Evolutionary conservation across 1,284 basidiomycete genomes (phyloP).

Genomic region (Puccinia novopanici): DNA sequence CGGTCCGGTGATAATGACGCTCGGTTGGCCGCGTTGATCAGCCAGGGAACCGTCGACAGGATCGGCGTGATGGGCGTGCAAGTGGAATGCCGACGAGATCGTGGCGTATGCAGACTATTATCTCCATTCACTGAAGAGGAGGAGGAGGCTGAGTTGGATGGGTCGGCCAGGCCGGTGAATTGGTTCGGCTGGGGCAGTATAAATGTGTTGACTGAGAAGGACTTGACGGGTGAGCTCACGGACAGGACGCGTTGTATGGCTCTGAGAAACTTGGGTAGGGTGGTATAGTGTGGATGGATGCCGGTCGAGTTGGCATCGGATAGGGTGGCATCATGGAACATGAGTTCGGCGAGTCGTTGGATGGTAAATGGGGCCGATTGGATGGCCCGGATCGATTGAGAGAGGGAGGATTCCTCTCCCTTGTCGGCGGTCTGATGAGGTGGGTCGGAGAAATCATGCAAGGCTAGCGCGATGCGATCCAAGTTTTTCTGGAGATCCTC

Average conservation of each 20-base stretch:
- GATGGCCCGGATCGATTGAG: neutral
- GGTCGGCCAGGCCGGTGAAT: neutral
- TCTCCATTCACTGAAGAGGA: slow-evolving; percentile 16
- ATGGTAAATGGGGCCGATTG: slow-evolving; percentile 41
- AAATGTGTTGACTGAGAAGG: slow-evolving; percentile 26
- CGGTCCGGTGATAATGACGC: neutral
- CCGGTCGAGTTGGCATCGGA: slow-evolving; percentile 1
- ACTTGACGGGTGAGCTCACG: slow-evolving; percentile 30
- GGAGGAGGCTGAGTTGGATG: neutral
- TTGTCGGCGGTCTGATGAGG: neutral
- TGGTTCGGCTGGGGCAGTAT: neutral
- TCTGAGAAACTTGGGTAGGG: slow-evolving; percentile 43
- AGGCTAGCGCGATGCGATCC: slow-evolving; percentile 7
- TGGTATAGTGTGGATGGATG: slow-evolving; percentile 43
- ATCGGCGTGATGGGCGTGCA: slow-evolving; percentile 38
- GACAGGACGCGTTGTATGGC: slow-evolving; percentile 42
- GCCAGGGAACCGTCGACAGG: slow-evolving; percentile 43
- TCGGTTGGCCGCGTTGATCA: neutral
- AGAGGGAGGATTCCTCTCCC: neutral
- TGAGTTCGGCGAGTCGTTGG: slow-evolving; percentile 35
- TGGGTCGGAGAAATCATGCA: slow-evolving; percentile 1
- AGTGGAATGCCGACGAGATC: slow-evolving; percentile 25
- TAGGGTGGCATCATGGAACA: neutral
- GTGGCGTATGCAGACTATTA: neutral
- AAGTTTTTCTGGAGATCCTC: slow-evolving; percentile 21